These are phyloP conservation scores for Epichloe brachyelytri DNA, from an alignment of 2,329 filamentous ascomycete species.

Conservation along the genomic window DNA sequence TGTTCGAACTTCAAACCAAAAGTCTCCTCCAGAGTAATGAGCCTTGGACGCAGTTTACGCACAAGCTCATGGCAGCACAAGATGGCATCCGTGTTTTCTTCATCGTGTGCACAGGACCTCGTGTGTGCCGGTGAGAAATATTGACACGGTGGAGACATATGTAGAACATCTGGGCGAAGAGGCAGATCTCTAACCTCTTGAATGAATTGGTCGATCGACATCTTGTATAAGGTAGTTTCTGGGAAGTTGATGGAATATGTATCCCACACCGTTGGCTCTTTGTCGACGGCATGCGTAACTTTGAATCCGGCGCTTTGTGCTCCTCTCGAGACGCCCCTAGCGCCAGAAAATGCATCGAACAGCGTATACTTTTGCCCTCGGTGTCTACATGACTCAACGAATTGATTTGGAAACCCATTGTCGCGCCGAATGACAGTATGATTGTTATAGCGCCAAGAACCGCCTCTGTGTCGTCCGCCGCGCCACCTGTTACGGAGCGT, in stretches of 20 bases:
- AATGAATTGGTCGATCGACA: conserved; percentile 38
- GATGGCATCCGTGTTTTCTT: conserved; percentile 50
- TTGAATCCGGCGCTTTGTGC: conserved; percentile 44
- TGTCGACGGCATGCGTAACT: conserved; percentile 52
- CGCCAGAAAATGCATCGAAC: conserved; percentile 62
- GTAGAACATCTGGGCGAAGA: conserved; percentile 50
- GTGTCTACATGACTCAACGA: not conserved
- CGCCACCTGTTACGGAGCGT: conserved; percentile 21
- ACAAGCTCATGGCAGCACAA: conserved; percentile 44
- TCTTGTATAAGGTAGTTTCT: conserved; percentile 31
- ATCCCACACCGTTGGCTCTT: conserved; percentile 38
- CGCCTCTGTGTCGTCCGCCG: conserved; percentile 16
- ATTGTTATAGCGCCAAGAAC: conserved; percentile 14
- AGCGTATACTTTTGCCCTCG: conserved; percentile 45
- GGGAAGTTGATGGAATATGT: conserved; percentile 50
- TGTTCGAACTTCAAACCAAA: conserved; percentile 47
- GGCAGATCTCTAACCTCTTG: conserved; percentile 11
- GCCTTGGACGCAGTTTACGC: conserved; percentile 43
- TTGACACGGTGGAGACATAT: conserved; percentile 69
- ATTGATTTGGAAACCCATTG: not conserved
- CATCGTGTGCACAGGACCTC: conserved; percentile 52
- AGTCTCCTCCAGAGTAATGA: conserved; percentile 71
- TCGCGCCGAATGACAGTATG: not conserved
- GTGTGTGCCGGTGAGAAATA: conserved; percentile 64
- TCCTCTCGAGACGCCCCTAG: conserved; percentile 56